A percentile compares a stretch with the other conserved stretches of the same genome.
These are phyloP conservation scores for Colletotrichum sp. DNA, from an alignment of 2,329 filamentous ascomycete genomes.

Conservation along the genomic window DNA sequence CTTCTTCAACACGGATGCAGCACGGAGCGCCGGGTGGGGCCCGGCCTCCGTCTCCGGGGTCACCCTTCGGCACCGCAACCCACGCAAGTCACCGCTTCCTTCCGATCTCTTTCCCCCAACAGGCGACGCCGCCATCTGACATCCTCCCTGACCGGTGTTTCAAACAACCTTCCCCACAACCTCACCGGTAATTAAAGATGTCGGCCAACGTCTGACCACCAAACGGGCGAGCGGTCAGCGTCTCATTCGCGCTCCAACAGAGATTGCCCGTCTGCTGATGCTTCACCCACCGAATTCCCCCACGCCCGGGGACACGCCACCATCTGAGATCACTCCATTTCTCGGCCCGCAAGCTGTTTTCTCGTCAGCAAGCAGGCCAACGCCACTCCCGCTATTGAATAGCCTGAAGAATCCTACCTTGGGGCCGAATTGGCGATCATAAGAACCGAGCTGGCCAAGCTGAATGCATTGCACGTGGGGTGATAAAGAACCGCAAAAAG, in stretches of 20 bases:
- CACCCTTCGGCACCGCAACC: neutral
- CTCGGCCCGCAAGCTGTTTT: neutral
- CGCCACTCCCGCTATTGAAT: neutral
- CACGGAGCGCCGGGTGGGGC: neutral
- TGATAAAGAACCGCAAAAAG: neutral
- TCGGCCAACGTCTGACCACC: slow-evolving; percentile 1
- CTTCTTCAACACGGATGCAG: neutral
- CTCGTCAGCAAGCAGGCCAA: neutral
- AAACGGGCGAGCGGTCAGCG: neutral
- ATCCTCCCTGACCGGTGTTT: neutral
- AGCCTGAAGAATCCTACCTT: neutral
- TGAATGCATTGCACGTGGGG: neutral
- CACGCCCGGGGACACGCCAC: neutral
- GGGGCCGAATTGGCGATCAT: neutral
- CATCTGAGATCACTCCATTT: neutral
- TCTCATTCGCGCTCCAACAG: neutral
- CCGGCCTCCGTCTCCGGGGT: neutral
- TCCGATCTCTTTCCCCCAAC: neutral
- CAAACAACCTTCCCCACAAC: neutral
- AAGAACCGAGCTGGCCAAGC: neutral
- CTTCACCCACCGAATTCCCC: neutral
- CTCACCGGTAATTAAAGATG: neutral
- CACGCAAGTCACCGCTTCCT: neutral
- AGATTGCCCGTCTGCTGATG: neutral
- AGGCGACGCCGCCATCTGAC: neutral